phyloP scores from a whole-genome alignment of 768 basidiomycete genomes.

The Amanita exitialis region DNA sequence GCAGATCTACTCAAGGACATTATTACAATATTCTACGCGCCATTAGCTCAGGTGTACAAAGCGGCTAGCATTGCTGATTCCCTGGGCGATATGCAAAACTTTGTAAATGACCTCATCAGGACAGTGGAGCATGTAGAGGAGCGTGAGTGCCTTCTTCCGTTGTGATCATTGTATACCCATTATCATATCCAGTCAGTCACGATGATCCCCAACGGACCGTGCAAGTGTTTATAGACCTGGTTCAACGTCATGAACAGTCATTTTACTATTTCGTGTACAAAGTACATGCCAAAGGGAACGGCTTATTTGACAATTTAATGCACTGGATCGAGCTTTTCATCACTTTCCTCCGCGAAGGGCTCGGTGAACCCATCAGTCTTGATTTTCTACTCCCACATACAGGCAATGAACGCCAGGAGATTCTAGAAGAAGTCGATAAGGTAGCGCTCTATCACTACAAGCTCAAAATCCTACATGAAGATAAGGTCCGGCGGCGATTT shows the following conservation, averaged over 20 bases:
- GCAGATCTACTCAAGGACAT: conserved; percentile 96
- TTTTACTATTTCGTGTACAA: conserved; percentile 99
- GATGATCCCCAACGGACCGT: conserved; percentile 82
- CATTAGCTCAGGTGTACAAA: conserved; percentile 92
- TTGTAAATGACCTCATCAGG: conserved; percentile 88
- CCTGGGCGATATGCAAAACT: conserved; percentile 81
- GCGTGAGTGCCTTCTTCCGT: conserved; percentile 36
- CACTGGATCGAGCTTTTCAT: conserved; percentile 95
- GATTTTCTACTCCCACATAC: conserved; percentile 85
- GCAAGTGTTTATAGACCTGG: conserved; percentile 86
- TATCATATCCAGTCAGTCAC: conserved; percentile 51
- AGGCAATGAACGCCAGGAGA: conserved; percentile 62
- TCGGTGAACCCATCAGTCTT: conserved; percentile 67
- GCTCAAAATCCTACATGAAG: conserved; percentile 88
- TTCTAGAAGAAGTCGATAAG: conserved; percentile 81
- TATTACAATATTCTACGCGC: conserved; percentile 96
- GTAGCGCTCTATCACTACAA: conserved; percentile 91
- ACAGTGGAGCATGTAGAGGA: conserved; percentile 92
- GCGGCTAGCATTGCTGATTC: conserved; percentile 97
- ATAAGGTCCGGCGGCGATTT: conserved; percentile 82
- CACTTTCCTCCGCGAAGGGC: conserved; percentile 80
- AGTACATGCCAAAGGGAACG: conserved; percentile 94
- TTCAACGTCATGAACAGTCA: conserved; percentile 87
- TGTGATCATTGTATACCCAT: conserved; percentile 1
- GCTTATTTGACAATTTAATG: conserved; percentile 90